Conservation (phyloP, 306 rosid genomes). For the Cucurbita argyrosperma region DNA sequence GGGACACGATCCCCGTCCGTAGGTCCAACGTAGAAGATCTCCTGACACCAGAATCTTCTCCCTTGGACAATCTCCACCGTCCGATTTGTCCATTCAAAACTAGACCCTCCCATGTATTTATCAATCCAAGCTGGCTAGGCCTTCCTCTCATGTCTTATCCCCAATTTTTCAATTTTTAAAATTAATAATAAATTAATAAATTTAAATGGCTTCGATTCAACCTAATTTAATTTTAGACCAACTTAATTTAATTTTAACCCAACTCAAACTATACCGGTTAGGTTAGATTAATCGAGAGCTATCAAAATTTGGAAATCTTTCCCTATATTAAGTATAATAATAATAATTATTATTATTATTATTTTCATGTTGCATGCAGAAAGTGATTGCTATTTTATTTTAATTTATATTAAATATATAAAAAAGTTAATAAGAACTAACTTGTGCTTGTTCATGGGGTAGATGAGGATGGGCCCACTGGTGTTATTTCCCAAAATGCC, state of each 20-base stretch:
- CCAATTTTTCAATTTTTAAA: neutral
- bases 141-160: neutral
- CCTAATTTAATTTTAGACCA: too few relatives aligned
- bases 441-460: conserved; percentile 88
- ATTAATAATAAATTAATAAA: too few relatives aligned
- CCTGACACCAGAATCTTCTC: conserved; percentile 48
- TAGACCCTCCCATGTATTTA: neutral
- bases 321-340: neutral
- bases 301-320: too few relatives aligned
- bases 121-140: conserved; percentile 26
- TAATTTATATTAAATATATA: neutral
- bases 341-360: neutral
- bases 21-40: conserved; percentile 40
- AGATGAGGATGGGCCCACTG: conserved; percentile 92
- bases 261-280: too few relatives aligned
- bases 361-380: conserved; percentile 16
- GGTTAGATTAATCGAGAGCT: neutral
- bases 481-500: conserved; percentile 83
- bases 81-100: conserved; percentile 11
- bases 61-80: conserved; percentile 28
- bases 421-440: conserved; percentile 14
- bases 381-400: neutral
- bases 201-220: too few relatives aligned
- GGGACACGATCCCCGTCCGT: neutral
- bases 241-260: too few relatives aligned